Evolutionary conservation across 768 basidiomycete genomes (phyloP), one percentile per base, ranked within the genome.

Genomic region (Lentinula lateritia): DNA sequence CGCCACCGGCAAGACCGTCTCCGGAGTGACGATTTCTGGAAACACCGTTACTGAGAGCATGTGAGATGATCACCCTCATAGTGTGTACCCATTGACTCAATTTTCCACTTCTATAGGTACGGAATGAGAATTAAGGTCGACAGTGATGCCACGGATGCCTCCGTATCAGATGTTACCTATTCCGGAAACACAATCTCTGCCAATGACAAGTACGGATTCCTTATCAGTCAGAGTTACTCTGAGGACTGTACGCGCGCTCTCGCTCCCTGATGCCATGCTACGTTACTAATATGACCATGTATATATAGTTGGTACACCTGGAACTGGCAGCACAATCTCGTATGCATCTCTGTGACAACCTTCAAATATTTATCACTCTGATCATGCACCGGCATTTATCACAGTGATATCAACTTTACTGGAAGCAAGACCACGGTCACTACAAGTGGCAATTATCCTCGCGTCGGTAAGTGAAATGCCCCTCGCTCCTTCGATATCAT

Each of bases 261-360:
- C n/a, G 6, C 38, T 43, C 0, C 4, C 32, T 41, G 32, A 5
- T n/a, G 8, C n/a, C 3, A 28, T 5, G n/a, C 6, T 28, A 28
- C 23, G 7, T 23, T 7, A 28, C 15, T 56, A 48, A 52, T 13
- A n/a, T n/a, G 32, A 42, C 39, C 28, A 28, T 3, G 28, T 28
- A 12, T 18, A 13, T 7, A n/a, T 68, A 78, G 70, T 77, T 7
- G 76, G 79, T 20, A 75, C 66, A 0, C 76, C 81, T 0, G 80
- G 80, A 6, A 75, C 66, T 20, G 80, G 78, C 6, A 76, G 76
- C n/a, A 65, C 36, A 15, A 71, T 83, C 62, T 79, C 74, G 39
- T 50, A 23, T 13, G 60, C n/a, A 28, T 28, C 3, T 28, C 3
- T 28, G 2, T 28, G 3, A 28, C 28, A 23, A 28, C 28, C 3